Conservation (phyloP, 768 basidiomycete species). For the Podaxis sp. region DNA sequence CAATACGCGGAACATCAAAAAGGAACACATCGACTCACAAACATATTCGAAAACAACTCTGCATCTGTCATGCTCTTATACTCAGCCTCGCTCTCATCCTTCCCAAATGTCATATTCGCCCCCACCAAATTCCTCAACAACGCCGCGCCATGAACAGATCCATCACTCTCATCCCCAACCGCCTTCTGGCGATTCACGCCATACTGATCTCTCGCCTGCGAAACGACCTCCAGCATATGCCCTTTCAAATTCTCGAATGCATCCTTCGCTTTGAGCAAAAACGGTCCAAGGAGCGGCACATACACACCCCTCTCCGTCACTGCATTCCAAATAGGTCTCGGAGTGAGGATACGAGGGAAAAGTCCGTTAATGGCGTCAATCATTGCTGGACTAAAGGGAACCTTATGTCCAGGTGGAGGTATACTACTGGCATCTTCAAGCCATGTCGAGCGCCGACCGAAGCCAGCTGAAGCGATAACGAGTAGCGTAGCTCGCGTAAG, state of each 20-base stretch:
- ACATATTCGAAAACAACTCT: conserved; percentile 47
- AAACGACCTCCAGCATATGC: conserved; percentile 42
- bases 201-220: conserved; percentile 34
- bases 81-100: conserved; percentile 21
- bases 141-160: conserved; percentile 27
- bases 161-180: conserved; percentile 20
- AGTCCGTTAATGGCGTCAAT: conserved; percentile 27
- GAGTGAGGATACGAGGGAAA: conserved; percentile 28
- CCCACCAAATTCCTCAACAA: conserved; percentile 44
- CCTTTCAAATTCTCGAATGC: conserved; percentile 34
- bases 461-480: conserved; percentile 39
- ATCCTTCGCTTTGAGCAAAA: conserved; percentile 25
- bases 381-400: conserved; percentile 34
- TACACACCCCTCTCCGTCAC: conserved; percentile 22
- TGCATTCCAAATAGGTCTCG: conserved; percentile 31
- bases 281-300: conserved; percentile 34
- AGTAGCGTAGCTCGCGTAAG: conserved; percentile 34
- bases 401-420: conserved; percentile 28
- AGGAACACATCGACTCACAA: conserved; percentile 29
- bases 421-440: conserved; percentile 25
- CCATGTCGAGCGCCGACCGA: conserved; percentile 36
- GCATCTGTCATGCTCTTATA: conserved; percentile 37
- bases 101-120: conserved; percentile 38
- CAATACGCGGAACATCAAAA: neutral
- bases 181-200: neutral